phyloP scores from a whole-genome alignment of 495 filamentous ascomycete species.

The Neurospora cerealis region DNA sequence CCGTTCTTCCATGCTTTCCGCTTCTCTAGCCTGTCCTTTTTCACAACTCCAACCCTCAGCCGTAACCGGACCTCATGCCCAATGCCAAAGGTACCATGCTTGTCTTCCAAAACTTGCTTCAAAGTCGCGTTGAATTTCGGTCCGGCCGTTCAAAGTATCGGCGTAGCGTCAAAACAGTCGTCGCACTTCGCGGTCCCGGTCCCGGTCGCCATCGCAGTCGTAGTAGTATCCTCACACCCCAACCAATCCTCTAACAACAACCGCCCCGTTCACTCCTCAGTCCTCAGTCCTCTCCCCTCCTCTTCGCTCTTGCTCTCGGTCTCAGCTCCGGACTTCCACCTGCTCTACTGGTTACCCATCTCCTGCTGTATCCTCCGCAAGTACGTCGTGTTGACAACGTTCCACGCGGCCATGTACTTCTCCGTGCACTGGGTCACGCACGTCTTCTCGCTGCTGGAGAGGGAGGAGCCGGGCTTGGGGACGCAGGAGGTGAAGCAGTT shows the following conservation, averaged over 20 bases:
- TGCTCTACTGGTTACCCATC: slow-evolving; percentile 8
- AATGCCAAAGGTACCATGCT: too few relatives aligned
- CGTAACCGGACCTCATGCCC: not conserved
- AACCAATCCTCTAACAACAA: too few relatives aligned
- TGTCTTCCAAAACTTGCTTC: too few relatives aligned
- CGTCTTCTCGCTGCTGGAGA: slow-evolving; percentile 61
- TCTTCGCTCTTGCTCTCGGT: not conserved
- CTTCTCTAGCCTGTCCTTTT: not conserved
- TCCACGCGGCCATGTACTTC: slow-evolving; percentile 95
- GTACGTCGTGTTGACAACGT: slow-evolving; percentile 68
- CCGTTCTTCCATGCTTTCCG: not conserved
- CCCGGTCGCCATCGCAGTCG: too few relatives aligned
- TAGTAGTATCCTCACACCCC: too few relatives aligned
- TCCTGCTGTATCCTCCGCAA: slow-evolving; percentile 62
- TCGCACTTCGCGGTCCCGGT: too few relatives aligned
- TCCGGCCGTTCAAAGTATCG: too few relatives aligned
- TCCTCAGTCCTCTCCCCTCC: not conserved
- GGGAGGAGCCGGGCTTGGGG: slow-evolving; percentile 66
- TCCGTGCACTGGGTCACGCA: slow-evolving; percentile 90
- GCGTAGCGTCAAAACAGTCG: too few relatives aligned
- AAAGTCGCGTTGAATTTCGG: too few relatives aligned
- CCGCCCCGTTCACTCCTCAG: too few relatives aligned
- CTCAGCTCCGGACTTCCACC: not conserved
- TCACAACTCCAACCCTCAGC: not conserved
- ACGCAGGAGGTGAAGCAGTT: slow-evolving; percentile 94